Evolutionary conservation across 192 early-diverging fungal genomes (phyloP).

Genomic region (Umbelopsis ramanniana): DNA sequence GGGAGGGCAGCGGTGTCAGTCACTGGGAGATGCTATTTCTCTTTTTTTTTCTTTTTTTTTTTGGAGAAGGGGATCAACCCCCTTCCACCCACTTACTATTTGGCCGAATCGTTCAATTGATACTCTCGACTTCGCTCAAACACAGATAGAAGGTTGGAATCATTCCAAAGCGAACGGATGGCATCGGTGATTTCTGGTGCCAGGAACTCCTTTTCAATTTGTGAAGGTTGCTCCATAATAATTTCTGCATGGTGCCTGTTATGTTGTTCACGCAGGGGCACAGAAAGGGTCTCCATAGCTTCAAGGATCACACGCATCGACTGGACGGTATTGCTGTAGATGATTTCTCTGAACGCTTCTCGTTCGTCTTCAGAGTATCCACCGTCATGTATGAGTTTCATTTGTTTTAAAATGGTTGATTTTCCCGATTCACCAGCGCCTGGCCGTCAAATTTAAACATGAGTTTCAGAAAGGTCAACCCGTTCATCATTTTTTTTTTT

Average conservation of each 20-base stretch:
- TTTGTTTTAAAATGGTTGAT: constrained; percentile 96
- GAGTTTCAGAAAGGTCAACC: too few relatives aligned
- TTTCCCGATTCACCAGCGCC: constrained; percentile 97
- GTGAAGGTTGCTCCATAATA: constrained; percentile 80
- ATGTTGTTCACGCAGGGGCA: constrained; percentile 65
- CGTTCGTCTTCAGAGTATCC: constrained; percentile 90
- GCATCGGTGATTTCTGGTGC: constrained; percentile 82
- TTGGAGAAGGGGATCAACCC: too few relatives aligned
- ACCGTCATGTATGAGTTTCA: constrained; percentile 96
- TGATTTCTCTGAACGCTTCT: constrained; percentile 93
- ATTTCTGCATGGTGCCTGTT: constrained; percentile 73
- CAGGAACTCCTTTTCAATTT: constrained; percentile 89
- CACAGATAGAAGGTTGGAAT: constrained; percentile 78
- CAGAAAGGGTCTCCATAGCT: constrained; percentile 88
- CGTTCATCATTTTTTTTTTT: constrained; percentile 36
- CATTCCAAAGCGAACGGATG: constrained; percentile 82
- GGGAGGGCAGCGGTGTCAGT: not conserved
- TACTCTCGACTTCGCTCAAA: constrained; percentile 88
- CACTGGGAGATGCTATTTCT: not conserved
- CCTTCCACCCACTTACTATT: constrained; percentile 66
- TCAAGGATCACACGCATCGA: constrained; percentile 94
- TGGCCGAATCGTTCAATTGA: constrained; percentile 97
- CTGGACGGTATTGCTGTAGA: constrained; percentile 93
- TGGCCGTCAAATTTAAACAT: too few relatives aligned
- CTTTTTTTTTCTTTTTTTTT: too few relatives aligned